Percentiles rank a stretch among this genome's conserved stretches.
phyloP scores from a whole-genome alignment of 306 rosid genomes.

The Vachellia collinsii region DNA sequence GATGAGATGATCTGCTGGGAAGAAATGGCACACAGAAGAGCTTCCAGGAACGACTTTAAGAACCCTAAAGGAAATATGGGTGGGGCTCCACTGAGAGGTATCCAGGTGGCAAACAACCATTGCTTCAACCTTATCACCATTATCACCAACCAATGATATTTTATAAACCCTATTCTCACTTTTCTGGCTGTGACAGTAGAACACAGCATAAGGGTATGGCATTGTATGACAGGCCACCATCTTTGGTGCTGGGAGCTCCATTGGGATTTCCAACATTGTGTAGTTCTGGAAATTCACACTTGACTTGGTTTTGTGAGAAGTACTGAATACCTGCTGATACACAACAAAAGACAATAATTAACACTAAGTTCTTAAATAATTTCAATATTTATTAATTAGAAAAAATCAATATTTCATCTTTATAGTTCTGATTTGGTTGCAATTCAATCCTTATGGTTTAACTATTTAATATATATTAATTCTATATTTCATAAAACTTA shows the following conservation, averaged over 20 bases:
- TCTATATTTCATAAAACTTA: no score
- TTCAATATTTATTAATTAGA: background rate
- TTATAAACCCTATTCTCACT: conserved; percentile 54
- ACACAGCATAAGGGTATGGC: conserved; percentile 82
- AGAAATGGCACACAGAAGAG: conserved; percentile 80
- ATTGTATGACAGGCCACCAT: conserved; percentile 85
- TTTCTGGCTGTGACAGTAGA: conserved; percentile 66
- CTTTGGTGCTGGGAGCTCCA: conserved; percentile 49
- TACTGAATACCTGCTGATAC: conserved; percentile 40
- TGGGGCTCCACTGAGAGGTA: conserved; percentile 70
- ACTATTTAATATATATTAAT: no score
- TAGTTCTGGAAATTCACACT: conserved; percentile 67
- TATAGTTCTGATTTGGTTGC: no score
- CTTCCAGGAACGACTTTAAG: conserved; percentile 61
- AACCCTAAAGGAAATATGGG: conserved; percentile 67
- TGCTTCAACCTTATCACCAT: conserved; percentile 65
- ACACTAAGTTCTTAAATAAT: background rate
- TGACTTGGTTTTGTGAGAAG: conserved; percentile 55
- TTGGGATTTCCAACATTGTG: conserved; percentile 52
- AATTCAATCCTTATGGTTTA: no score
- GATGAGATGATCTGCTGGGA: conserved; percentile 69
- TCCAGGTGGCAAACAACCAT: conserved; percentile 80
- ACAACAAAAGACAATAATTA: background rate
- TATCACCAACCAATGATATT: conserved; percentile 58
- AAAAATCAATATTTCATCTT: no score